A percentile compares a stretch with the other conserved stretches of the same genome.
Evolutionary conservation across 2,329 filamentous ascomycete genomes (phyloP).

Genomic region (Magnaporthales sp.): DNA sequence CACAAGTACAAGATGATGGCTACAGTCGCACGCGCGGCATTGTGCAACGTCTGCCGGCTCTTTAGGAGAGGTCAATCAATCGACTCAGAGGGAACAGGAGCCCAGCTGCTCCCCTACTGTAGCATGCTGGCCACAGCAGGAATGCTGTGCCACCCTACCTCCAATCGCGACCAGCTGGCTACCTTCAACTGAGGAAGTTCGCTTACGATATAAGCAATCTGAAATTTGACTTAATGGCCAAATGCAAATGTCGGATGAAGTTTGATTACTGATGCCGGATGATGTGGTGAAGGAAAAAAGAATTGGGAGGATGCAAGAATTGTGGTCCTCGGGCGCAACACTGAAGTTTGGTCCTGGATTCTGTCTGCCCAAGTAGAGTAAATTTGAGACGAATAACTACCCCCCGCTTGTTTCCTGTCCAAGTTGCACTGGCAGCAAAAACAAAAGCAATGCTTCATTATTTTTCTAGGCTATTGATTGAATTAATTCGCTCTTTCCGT

Average conservation of each 20-base stretch:
- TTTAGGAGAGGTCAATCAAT: not conserved
- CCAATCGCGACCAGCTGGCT: not conserved
- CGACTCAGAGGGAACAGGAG: not conserved
- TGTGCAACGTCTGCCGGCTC: not conserved
- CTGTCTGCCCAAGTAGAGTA: not conserved
- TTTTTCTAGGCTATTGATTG: not conserved
- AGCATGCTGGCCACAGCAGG: not conserved
- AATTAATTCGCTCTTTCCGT: not conserved
- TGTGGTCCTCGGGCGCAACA: not conserved
- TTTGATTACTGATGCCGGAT: not conserved
- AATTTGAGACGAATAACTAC: not conserved
- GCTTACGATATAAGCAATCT: not conserved
- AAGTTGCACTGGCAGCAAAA: not conserved
- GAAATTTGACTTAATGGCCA: not conserved
- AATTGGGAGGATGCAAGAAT: not conserved
- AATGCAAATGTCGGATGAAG: no score
- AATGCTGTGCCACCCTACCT: not conserved
- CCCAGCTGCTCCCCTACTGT: no score
- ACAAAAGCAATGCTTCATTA: not conserved
- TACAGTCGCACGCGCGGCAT: not conserved
- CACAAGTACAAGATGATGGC: not conserved
- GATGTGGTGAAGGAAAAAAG: not conserved
- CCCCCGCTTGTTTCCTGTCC: not conserved
- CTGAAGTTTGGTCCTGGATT: no score
- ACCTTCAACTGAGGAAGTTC: not conserved